Conservation (phyloP, 2,329 filamentous ascomycete genomes). For the Cordyceps cicadae region DNA sequence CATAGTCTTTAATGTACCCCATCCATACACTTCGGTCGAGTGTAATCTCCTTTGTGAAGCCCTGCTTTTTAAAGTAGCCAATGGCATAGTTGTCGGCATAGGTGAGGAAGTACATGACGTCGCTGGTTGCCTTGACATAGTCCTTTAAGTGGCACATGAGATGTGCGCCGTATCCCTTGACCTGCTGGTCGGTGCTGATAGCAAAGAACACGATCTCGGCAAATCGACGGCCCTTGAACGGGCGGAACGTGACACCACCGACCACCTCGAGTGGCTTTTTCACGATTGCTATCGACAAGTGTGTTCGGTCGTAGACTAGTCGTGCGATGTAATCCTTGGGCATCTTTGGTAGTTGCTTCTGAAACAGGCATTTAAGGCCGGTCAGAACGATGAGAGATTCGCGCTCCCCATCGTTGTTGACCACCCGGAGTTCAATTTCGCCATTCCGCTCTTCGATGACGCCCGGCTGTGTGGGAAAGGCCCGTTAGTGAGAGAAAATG, state of each 20-base stretch:
- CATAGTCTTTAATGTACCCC: slow-evolving; percentile 99
- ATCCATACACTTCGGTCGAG: slow-evolving; percentile 89
- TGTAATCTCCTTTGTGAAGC: slow-evolving; percentile 97
- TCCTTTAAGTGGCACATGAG: slow-evolving; percentile 97
- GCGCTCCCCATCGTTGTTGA: slow-evolving; percentile 87
- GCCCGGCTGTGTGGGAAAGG: slow-evolving; percentile 50
- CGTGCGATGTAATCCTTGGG: slow-evolving; percentile 98
- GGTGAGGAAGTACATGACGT: slow-evolving; percentile 97
- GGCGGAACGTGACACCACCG: slow-evolving; percentile 91
- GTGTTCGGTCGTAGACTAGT: slow-evolving; percentile 92
- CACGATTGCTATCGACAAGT: slow-evolving; percentile 93
- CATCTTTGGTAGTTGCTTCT: slow-evolving; percentile 98
- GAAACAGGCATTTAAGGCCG: slow-evolving; percentile 94
- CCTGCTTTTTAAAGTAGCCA: slow-evolving; percentile 98
- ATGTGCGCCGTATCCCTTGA: slow-evolving; percentile 96
- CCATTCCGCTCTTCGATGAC: slow-evolving; percentile 89
- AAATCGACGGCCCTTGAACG: slow-evolving; percentile 85
- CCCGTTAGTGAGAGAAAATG: slow-evolving; percentile 8
- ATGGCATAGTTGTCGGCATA: slow-evolving; percentile 99
- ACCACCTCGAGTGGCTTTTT: slow-evolving; percentile 95
- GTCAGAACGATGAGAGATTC: slow-evolving; percentile 92
- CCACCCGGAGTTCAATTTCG: slow-evolving; percentile 93
- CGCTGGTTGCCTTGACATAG: slow-evolving; percentile 93
- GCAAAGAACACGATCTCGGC: slow-evolving; percentile 99
- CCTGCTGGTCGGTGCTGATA: slow-evolving; percentile 94